A percentile compares a stretch with the other conserved stretches of the same genome.
These are phyloP conservation scores for Diaporthe longicolla DNA, from an alignment of 2,329 filamentous ascomycete genomes.

Conservation along the genomic window DNA sequence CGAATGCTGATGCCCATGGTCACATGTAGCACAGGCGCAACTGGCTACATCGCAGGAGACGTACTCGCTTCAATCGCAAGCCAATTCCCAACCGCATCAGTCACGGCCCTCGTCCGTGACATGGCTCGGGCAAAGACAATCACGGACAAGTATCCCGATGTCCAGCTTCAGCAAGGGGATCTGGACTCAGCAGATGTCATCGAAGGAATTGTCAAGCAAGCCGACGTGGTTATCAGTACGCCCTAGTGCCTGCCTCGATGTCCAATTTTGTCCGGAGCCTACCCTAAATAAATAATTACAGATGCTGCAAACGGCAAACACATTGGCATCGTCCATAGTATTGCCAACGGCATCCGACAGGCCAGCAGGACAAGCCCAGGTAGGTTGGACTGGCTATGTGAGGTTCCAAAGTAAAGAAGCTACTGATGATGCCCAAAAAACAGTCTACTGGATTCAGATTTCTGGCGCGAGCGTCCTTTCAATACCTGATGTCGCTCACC, in stretches of 20 bases:
- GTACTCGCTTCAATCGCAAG: constrained; percentile 5
- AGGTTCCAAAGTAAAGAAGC: too few relatives aligned
- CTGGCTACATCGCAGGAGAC: constrained; percentile 16
- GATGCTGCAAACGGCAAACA: constrained; percentile 10
- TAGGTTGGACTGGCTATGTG: neutral
- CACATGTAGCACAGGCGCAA: neutral
- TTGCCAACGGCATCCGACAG: constrained; percentile 10
- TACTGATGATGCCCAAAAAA: neutral
- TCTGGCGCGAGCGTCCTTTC: constrained; percentile 6
- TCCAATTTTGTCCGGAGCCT: neutral
- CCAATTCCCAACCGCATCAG: neutral
- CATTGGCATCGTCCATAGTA: neutral
- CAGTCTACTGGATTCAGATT: constrained; percentile 5
- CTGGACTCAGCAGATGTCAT: constrained; percentile 10
- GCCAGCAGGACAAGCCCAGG: neutral
- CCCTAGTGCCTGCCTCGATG: too few relatives aligned
- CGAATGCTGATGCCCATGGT: neutral
- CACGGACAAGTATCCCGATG: constrained; percentile 5
- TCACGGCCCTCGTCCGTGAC: constrained; percentile 11
- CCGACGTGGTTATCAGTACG: neutral
- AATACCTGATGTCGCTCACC: neutral
- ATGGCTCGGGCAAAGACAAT: neutral
- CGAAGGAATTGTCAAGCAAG: neutral
- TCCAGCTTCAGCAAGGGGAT: constrained; percentile 11
- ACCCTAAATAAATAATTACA: neutral